Evolutionary conservation across 2,329 filamentous ascomycete species (phyloP), one percentile per base, ranked within the genome.

Genomic region (Aspergillus candidus): DNA sequence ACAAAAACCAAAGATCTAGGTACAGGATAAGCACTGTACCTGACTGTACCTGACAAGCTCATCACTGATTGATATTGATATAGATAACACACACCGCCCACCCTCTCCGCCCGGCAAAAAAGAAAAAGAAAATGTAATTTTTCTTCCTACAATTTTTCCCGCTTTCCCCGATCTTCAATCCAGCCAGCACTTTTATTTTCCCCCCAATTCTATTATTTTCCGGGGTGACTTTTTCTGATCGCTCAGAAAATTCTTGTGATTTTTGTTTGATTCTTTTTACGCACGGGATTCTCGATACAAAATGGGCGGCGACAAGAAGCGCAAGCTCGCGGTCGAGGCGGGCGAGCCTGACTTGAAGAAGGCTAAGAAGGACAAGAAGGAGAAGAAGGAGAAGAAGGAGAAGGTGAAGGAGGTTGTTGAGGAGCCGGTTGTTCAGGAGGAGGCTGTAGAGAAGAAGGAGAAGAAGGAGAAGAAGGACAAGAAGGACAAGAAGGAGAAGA

Each of bases 231-330:
- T 22, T 7, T 18, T 18, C 17, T 18, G 17, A 18, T 18, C 5
- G 17, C 17, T 18, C 17, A 18, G 17, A 18, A 18, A 18, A 18
- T 5, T 18, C 7, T 22, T 22, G 22, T 7, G 22, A 7, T 22
- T 15, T 14, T 15, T 11, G 18, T 5, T 13, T 18, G 27, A 30
- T 41, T 34, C 17, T 7, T 30, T 38, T 22, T 14, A 38, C n/a
- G 29, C 36, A n/a, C n/a, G n/a, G n/a, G n/a, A n/a, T n/a, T n/a
- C n/a, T n/a, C n/a, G 2, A 36, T 40, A 41, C 18, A 58, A 43
- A 54, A 67, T 66, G 62, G 55, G 59, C 40, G 62, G 66, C 48
- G n/a, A n/a, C n/a, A 67, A 61, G 48, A 65, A 67, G 56, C 65
- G 65, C 58, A 68, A 68, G 56, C 60, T 64, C 51, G 52, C 47